phyloP scores from a whole-genome alignment of 73 alveolate species.

The Tetrahymena borealis region DNA sequence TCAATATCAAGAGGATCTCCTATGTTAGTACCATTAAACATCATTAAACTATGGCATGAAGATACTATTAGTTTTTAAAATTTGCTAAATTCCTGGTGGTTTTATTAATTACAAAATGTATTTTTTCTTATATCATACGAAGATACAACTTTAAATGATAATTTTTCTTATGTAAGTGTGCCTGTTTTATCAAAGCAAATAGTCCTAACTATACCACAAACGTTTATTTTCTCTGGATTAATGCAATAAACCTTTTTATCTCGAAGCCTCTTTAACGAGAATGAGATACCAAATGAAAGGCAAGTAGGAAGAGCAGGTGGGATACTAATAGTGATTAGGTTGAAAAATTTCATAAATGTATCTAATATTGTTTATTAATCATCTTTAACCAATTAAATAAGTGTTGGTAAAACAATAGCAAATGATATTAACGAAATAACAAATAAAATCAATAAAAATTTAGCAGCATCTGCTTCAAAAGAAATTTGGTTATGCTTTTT shows the following conservation, averaged over 20 bases:
- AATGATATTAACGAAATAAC: too few species aligned
- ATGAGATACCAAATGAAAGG: slow-evolving; percentile 71
- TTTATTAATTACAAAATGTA: too few species aligned
- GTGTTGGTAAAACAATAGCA: too few species aligned
- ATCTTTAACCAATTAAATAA: slow-evolving; percentile 50
- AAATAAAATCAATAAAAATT: too few species aligned
- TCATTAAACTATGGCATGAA: slow-evolving; percentile 41
- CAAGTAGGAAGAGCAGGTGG: slow-evolving; percentile 93
- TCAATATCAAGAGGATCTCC: slow-evolving; percentile 93
- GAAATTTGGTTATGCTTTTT: too few species aligned
- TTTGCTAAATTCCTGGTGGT: too few species aligned
- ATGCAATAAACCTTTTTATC: slow-evolving; percentile 67
- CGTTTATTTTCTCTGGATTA: slow-evolving; percentile 69
- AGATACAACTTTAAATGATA: too few species aligned
- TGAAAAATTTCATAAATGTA: slow-evolving; percentile 60
- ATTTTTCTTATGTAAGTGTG: slow-evolving; percentile 90
- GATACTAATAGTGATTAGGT: slow-evolving; percentile 76
- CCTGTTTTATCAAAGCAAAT: slow-evolving; percentile 95
- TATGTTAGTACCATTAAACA: slow-evolving; percentile 54
- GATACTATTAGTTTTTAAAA: too few species aligned
- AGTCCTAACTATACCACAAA: slow-evolving; percentile 72
- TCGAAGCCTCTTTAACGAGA: slow-evolving; percentile 64
- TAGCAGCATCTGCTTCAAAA: too few species aligned
- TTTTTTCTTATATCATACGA: too few species aligned
- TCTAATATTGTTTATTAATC: slow-evolving; percentile 40